Base-by-base conservation (phyloP, 352 stramenopile genomes). In the Globisporangium splendens region DNA sequence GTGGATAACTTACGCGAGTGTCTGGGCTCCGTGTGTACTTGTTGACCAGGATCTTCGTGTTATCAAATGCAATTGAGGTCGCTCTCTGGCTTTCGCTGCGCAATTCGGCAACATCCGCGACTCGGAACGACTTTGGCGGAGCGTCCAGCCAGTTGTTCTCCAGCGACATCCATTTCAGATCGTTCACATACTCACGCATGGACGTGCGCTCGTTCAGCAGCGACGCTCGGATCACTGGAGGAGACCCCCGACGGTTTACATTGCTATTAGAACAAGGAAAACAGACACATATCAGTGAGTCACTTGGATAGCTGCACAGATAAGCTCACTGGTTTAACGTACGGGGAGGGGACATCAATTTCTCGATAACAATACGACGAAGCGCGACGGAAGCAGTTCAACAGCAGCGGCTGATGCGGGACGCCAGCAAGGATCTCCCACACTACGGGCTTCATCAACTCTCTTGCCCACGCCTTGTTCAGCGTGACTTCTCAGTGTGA, bases 351-450 rank as follows among this genome's bases (percentile, higher is more conserved):
- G 0, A 88, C 83, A 63, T 95, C 86, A 38, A 92, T 69, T 63
- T 95, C 86, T n/a, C 84, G 83, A 63, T 93, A 93, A 66, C 78
- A 89, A 56, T 95, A 95, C 51, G 82, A 93, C 13, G 84, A 73
- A 12, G 86, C 86, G 43, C 86, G 79, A 54, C 86, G 84, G 61
- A 95, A 95, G 63, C 83, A 91, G 48, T 88, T 93, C 21, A 77
- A 62, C 28, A 95, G 62, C 63, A 94, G 68, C 44, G 86, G 86
- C 61, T 89, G 70, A 43, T 88, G 79, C 10, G 86, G 86, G 49
- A 92, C 76, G n/a, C 70, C 71, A 15, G 84, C 81, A 22, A 91
- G 76, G 21, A 92, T 85, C 61, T 95, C 86, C 86, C 86, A 95
- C 44, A 93, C 69, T 2, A 70, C 67, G 0, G 86, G 86, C 58